Evolutionary conservation across 352 stramenopile species (phyloP).

Genomic region (Phytophthora rubi): DNA sequence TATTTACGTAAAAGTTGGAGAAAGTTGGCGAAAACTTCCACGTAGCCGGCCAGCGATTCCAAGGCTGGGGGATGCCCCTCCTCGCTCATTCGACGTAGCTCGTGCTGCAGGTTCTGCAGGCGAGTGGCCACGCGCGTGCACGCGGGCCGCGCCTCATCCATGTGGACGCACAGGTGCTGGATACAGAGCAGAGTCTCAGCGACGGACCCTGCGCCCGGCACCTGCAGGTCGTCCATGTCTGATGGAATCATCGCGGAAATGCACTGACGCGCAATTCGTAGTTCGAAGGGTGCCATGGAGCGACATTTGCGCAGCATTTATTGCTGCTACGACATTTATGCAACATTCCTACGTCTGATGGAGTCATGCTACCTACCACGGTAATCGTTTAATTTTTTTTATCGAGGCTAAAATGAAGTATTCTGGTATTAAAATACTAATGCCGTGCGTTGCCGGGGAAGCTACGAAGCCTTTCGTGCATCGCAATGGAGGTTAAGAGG

Average conservation of each 20-base stretch:
- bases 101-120: not conserved
- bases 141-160: not conserved
- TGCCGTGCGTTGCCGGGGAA: no score
- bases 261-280: not conserved
- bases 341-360: no score
- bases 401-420: no score
- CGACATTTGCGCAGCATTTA: no score
- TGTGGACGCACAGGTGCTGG: not conserved
- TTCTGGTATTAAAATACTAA: no score
- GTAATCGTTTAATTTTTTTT: no score
- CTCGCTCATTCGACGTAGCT: not conserved
- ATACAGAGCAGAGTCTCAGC: not conserved
- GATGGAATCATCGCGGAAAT: not conserved
- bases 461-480: no score
- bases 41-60: not conserved
- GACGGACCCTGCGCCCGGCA: not conserved
- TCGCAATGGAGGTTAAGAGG: no score
- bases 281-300: no score
- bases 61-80: not conserved
- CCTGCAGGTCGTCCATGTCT: not conserved
- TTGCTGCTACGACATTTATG: no score
- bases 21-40: not conserved
- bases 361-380: no score
- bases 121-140: not conserved
- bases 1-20: not conserved